Conservation (phyloP, 2,329 filamentous ascomycete genomes). For the Alternaria sp. region DNA sequence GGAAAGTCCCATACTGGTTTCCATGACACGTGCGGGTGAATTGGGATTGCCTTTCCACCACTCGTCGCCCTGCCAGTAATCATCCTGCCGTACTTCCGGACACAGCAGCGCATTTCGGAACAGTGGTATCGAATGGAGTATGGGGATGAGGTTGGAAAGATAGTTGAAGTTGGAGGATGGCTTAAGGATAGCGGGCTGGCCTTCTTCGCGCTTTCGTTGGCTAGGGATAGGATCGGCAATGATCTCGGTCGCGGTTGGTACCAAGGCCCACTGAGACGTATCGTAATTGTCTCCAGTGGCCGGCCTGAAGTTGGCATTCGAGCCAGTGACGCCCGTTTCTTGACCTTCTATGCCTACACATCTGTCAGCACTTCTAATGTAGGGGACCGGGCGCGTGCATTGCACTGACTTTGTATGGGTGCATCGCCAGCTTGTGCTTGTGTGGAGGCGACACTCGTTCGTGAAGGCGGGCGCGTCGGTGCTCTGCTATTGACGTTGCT, state of each 20-base stretch:
- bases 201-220: constrained; percentile 56
- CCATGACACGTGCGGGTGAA: constrained; percentile 60
- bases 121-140: constrained; percentile 68
- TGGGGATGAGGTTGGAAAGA: constrained; percentile 66
- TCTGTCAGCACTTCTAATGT: constrained; percentile 25
- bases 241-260: constrained; percentile 59
- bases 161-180: constrained; percentile 62
- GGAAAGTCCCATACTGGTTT: constrained; percentile 46
- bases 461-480: constrained; percentile 49
- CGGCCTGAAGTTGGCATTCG: constrained; percentile 60
- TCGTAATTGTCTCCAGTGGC: constrained; percentile 65
- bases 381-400: background rate
- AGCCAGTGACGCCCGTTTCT: constrained; percentile 63
- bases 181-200: constrained; percentile 66
- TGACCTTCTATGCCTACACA: constrained; percentile 54
- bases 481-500: constrained; percentile 46
- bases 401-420: constrained; percentile 46
- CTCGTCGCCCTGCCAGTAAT: constrained; percentile 65
- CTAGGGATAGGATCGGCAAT: constrained; percentile 63
- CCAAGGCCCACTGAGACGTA: constrained; percentile 64
- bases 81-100: constrained; percentile 54
- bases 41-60: constrained; percentile 70
- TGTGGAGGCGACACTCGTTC: constrained; percentile 44
- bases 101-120: constrained; percentile 65
- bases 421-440: constrained; percentile 43